Conservation (phyloP, 164 flowering plant genomes). For the Vitis cinerea region DNA sequence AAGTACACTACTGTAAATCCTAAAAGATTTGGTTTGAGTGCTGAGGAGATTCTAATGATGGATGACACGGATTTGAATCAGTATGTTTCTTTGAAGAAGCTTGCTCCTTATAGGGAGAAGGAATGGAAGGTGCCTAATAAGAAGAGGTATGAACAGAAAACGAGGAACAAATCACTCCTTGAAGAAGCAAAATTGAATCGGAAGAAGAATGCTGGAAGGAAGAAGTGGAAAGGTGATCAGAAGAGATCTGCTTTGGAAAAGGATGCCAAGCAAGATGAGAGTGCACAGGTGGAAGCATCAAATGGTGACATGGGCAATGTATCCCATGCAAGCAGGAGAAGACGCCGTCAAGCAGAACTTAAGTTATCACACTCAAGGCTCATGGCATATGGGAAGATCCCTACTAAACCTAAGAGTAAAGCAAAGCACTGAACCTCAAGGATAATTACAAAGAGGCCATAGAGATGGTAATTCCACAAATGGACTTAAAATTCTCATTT, state of each 20-base stretch:
- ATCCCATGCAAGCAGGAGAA: slow-evolving; percentile 55
- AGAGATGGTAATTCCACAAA: not conserved
- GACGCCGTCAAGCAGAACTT: slow-evolving; percentile 39
- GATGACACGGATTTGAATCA: slow-evolving; percentile 87
- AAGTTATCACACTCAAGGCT: slow-evolving; percentile 51
- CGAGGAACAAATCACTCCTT: slow-evolving; percentile 33
- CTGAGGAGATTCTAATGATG: slow-evolving; percentile 52
- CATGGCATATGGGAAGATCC: slow-evolving; percentile 54
- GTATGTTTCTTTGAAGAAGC: slow-evolving; percentile 80
- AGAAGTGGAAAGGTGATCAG: slow-evolving; percentile 9
- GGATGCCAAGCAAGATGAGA: slow-evolving; percentile 20
- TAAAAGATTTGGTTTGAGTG: slow-evolving; percentile 57
- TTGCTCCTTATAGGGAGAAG: slow-evolving; percentile 69
- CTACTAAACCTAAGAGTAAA: slow-evolving; percentile 39
- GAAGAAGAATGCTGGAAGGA: slow-evolving; percentile 18
- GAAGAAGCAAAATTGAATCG: slow-evolving; percentile 19
- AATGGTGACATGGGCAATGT: slow-evolving; percentile 28
- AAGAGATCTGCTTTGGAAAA: slow-evolving; percentile 11
- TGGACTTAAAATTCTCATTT: too few relatives aligned
- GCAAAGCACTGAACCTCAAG: slow-evolving; percentile 28
- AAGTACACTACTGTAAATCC: slow-evolving; percentile 61
- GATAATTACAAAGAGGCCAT: not conserved
- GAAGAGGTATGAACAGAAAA: slow-evolving; percentile 45
- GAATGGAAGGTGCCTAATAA: slow-evolving; percentile 72
- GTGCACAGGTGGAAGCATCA: slow-evolving; percentile 20